A percentile compares a stretch with the other conserved stretches of the same genome.
Conservation (phyloP, 768 basidiomycete genomes). For the Phaffia australis region DNA sequence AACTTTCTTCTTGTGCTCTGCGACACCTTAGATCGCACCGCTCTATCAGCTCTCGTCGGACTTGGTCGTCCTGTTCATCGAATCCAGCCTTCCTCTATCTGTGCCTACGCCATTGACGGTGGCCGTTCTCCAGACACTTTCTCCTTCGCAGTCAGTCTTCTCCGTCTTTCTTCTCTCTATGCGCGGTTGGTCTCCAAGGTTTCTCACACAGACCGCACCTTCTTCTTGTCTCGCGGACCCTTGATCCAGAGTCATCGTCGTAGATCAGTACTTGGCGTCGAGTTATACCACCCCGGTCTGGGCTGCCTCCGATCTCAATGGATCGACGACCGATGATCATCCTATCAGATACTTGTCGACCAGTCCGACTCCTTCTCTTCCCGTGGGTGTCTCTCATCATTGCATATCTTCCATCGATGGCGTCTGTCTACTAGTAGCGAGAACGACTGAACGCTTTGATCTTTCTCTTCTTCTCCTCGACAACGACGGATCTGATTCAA, state of each 20-base stretch:
- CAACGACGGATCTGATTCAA: background rate
- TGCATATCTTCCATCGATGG: background rate
- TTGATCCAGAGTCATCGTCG: slow-evolving; percentile 3
- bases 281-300: slow-evolving; percentile 3
- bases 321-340: slow-evolving; percentile 7
- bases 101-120: slow-evolving; percentile 1
- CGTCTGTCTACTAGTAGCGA: background rate
- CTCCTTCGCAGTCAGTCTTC: slow-evolving; percentile 6
- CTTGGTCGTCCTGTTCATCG: no score
- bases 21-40: no score
- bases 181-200: background rate
- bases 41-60: no score
- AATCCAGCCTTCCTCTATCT: no score
- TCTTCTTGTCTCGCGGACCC: background rate
- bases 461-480: background rate
- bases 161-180: no score
- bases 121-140: background rate
- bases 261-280: slow-evolving; percentile 7
- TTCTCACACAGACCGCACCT: background rate
- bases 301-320: background rate
- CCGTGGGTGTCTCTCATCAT: background rate
- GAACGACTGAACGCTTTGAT: background rate
- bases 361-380: no score
- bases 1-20: no score
- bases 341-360: slow-evolving; percentile 8